Conservation (phyloP, 1,284 basidiomycete genomes). For the Limonomyces culmigenus region DNA sequence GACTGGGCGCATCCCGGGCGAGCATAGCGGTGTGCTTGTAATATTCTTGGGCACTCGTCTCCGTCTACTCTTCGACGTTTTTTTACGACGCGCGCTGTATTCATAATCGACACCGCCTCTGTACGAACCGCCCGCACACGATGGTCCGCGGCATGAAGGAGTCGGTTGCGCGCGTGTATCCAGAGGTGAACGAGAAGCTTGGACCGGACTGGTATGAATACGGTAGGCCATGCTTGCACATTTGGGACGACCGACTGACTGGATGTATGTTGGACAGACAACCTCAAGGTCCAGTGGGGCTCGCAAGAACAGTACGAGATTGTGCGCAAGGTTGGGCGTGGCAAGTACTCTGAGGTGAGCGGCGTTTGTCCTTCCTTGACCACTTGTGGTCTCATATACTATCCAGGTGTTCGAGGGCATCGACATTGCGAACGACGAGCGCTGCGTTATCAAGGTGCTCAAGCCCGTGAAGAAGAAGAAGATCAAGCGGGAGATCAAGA, state of each 20-base stretch:
- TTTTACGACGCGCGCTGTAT: too few species aligned
- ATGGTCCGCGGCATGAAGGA: neutral
- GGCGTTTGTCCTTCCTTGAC: neutral
- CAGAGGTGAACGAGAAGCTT: slow-evolving; percentile 26
- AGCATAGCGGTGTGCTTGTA: too few species aligned
- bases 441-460: slow-evolving; percentile 79
- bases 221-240: slow-evolving; percentile 12
- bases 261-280: slow-evolving; percentile 30
- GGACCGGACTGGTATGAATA: slow-evolving; percentile 35
- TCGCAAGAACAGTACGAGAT: slow-evolving; percentile 71
- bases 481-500: slow-evolving; percentile 89
- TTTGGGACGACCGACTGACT: slow-evolving; percentile 1
- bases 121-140: too few species aligned
- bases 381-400: slow-evolving; percentile 1
- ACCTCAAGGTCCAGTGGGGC: slow-evolving; percentile 59
- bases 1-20: too few species aligned
- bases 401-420: slow-evolving; percentile 70
- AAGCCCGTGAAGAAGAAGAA: slow-evolving; percentile 89
- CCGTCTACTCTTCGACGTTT: too few species aligned
- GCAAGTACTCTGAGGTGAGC: slow-evolving; percentile 61
- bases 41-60: too few species aligned
- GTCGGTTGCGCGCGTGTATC: slow-evolving; percentile 17
- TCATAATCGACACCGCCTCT: too few species aligned
- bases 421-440: slow-evolving; percentile 64
- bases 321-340: slow-evolving; percentile 61